These are phyloP conservation scores for Cenchrus purpureus DNA, from an alignment of 176 grass and related monocot genomes.

Conservation along the genomic window DNA sequence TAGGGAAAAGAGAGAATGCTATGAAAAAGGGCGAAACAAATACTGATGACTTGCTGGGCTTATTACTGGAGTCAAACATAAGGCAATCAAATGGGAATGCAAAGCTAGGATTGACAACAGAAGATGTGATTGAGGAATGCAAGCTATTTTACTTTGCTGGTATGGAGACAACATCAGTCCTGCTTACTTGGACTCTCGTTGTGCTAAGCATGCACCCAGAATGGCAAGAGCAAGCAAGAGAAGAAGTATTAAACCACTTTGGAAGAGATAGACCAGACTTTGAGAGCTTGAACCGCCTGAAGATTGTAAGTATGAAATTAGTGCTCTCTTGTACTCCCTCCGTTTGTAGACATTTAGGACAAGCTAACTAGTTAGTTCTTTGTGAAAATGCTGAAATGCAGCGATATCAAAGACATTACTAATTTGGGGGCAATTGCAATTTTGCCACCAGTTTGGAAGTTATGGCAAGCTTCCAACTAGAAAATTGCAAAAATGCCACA, in stretches of 20 bases:
- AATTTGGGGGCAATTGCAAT: not conserved
- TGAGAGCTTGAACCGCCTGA: constrained; percentile 62
- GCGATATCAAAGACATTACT: not conserved
- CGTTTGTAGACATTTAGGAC: not conserved
- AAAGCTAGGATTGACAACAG: constrained; percentile 53
- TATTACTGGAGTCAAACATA: constrained; percentile 77
- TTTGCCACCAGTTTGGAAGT: not conserved
- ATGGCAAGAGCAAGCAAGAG: constrained; percentile 73
- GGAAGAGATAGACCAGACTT: constrained; percentile 53
- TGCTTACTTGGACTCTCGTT: constrained; percentile 85
- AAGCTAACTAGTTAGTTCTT: not conserved
- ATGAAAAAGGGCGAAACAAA: constrained; percentile 46
- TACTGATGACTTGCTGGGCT: constrained; percentile 63
- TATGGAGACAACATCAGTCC: constrained; percentile 76
- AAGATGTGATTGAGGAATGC: constrained; percentile 83
- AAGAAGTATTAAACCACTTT: constrained; percentile 81
- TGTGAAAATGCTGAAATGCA: not conserved
- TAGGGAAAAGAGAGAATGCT: constrained; percentile 57
- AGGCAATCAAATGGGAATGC: constrained; percentile 49
- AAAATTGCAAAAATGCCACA: not conserved
- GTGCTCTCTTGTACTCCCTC: not conserved
- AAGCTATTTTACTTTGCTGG: constrained; percentile 91
- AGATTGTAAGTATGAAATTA: constrained; percentile 64
- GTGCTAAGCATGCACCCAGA: constrained; percentile 74
- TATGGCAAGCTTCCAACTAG: not conserved